phyloP scores from a whole-genome alignment of 164 flowering plant genomes.

The Chimonanthus salicifolius region DNA sequence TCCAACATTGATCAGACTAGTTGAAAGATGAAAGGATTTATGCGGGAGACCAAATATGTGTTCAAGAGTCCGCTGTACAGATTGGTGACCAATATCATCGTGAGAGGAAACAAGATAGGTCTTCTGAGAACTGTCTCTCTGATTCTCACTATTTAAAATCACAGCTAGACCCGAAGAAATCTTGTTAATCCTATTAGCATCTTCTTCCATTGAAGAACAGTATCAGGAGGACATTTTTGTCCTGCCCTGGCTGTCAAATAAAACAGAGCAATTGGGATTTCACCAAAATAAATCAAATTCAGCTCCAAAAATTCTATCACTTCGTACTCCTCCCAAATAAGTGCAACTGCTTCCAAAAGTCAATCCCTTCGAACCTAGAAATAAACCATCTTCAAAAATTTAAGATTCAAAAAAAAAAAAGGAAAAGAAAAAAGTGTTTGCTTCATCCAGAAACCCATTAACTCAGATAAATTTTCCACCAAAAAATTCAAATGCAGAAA shows the following conservation, averaged over 20 bases:
- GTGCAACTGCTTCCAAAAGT: not conserved
- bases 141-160: slow-evolving; percentile 45
- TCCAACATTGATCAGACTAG: slow-evolving; percentile 29
- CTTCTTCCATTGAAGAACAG: slow-evolving; percentile 55
- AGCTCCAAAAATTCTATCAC: not conserved
- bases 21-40: slow-evolving; percentile 41
- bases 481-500: too few species aligned
- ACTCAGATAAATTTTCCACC: not conserved
- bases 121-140: slow-evolving; percentile 42
- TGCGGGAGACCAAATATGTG: slow-evolving; percentile 71
- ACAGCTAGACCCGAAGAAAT: slow-evolving; percentile 79
- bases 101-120: slow-evolving; percentile 53
- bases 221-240: slow-evolving; percentile 8
- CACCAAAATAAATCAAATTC: not conserved
- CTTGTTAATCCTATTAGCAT: slow-evolving; percentile 49
- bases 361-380: not conserved
- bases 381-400: not conserved
- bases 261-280: not conserved
- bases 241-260: slow-evolving; percentile 9
- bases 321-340: not conserved
- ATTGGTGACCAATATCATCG: slow-evolving; percentile 63
- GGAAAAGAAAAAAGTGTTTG: too few species aligned
- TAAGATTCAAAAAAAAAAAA: too few species aligned
- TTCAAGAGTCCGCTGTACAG: slow-evolving; percentile 85
- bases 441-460: not conserved